Evolutionary conservation across 2,329 filamentous ascomycete species (phyloP), one percentile per base, ranked within the genome.

Genomic region (Fusarium lateritium): DNA sequence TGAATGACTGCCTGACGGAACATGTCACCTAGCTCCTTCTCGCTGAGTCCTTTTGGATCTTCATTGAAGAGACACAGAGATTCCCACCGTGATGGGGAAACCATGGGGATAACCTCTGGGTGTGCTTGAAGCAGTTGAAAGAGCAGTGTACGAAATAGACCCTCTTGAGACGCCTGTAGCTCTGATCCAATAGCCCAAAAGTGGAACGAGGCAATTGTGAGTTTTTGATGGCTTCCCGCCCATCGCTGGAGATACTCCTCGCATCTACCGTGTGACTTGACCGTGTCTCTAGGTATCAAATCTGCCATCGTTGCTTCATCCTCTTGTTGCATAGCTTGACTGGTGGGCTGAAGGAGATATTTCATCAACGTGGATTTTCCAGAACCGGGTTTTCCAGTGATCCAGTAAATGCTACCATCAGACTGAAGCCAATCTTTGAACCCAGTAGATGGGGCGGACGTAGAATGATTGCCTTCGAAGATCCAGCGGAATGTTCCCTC

Each of bases 171-270:
- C 1, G 33, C 28, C 19, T 70, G 67, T 0, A 57, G 17, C 0
- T 52, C 15, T 13, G 57, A 52, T 15, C 67, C 66, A 9, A 53
- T 39, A 0, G 62, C 63, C 67, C 66, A 70, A n/a, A 70, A 70
- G 22, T 70, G 65, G 4, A 70, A 70, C 0, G 54, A 26, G 3
- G 52, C 38, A 8, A 67, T 7, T 2, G 57, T 56, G 1, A 70
- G 36, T 0, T 13, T 44, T 5, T 28, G 5, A 0, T 47, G 31
- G 13, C 3, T 7, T 2, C 61, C 53, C 0, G 62, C 38, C 62
- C 65, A 67, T 3, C 34, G 28, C 2, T 14, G 24, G 3, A 70
- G 21, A 14, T 63, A 36, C 2, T 11, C 9, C 1, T 36, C 22
- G 5, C 59, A 50, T 17, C 38, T 36, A 10, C 17, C 8, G 19